These are phyloP conservation scores for Ascochyta fabae DNA, from an alignment of 2,329 filamentous ascomycete species.

Conservation along the genomic window DNA sequence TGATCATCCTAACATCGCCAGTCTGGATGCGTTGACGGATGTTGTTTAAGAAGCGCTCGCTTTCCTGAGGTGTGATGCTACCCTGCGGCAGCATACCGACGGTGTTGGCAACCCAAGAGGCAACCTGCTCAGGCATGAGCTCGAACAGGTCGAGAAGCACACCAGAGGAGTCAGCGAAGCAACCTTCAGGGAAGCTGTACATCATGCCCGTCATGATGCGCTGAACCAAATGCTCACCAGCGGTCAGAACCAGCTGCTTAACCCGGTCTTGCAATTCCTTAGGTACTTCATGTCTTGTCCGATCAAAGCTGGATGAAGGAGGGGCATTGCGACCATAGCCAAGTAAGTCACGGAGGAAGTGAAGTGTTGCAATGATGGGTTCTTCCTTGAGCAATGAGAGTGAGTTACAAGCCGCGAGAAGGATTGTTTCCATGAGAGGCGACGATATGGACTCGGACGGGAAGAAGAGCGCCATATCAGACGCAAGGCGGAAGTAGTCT, in stretches of 20 bases:
- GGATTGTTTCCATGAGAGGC: slow-evolving; percentile 78
- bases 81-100: slow-evolving; percentile 83
- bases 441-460: slow-evolving; percentile 83
- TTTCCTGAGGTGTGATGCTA: slow-evolving; percentile 74
- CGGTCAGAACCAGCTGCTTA: slow-evolving; percentile 70
- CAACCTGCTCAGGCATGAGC: slow-evolving; percentile 79
- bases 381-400: slow-evolving; percentile 90
- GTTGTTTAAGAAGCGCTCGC: slow-evolving; percentile 78
- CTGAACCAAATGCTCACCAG: slow-evolving; percentile 82
- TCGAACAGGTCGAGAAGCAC: slow-evolving; percentile 91
- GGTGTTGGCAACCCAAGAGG: slow-evolving; percentile 82
- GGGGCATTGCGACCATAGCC: slow-evolving; percentile 82
- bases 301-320: slow-evolving; percentile 65
- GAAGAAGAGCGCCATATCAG: slow-evolving; percentile 92
- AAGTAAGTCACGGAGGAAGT: slow-evolving; percentile 89
- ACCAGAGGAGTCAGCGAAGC: slow-evolving; percentile 91
- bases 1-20: slow-evolving; percentile 77
- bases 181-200: slow-evolving; percentile 96
- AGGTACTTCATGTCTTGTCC: slow-evolving; percentile 66
- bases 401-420: slow-evolving; percentile 85
- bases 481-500: slow-evolving; percentile 92
- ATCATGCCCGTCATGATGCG: slow-evolving; percentile 97
- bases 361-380: slow-evolving; percentile 86
- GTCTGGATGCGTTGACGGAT: slow-evolving; percentile 78
- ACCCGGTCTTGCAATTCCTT: slow-evolving; percentile 75